Conservation (phyloP, 257 asterid species). For the Leptodermis oblonga region DNA sequence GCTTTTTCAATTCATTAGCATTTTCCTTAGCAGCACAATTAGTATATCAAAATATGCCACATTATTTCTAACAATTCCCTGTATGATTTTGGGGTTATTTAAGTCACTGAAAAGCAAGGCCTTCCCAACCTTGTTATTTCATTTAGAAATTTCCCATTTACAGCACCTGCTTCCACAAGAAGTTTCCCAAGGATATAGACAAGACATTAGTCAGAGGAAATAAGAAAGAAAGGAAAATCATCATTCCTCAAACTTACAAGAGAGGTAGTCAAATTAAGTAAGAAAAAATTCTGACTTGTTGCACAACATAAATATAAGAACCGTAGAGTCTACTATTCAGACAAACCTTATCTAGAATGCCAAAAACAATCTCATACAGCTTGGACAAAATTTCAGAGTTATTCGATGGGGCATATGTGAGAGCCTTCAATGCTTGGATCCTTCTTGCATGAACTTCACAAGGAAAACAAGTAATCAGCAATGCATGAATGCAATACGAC, state of each 20-base stretch:
- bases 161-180: background rate
- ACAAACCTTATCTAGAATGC: constrained; percentile 93
- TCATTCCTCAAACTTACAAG: background rate
- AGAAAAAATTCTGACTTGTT: background rate
- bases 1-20: background rate
- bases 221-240: background rate
- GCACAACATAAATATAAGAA: background rate
- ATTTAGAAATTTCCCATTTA: background rate
- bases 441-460: constrained; percentile 94
- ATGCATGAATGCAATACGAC: constrained; percentile 17
- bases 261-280: background rate
- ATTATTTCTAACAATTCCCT: background rate
- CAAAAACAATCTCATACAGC: constrained; percentile 86
- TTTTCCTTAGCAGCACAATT: background rate
- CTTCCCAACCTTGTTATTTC: background rate
- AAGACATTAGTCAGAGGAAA: background rate
- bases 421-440: constrained; percentile 97
- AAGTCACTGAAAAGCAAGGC: background rate
- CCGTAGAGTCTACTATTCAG: background rate
- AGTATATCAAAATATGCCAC: background rate
- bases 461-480: constrained; percentile 26
- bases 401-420: constrained; percentile 91
- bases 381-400: constrained; percentile 80
- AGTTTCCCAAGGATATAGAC: background rate
- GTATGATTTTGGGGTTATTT: background rate